Percentiles rank a stretch among this genome's conserved stretches.
Evolutionary conservation across 805 yeast species (phyloP).

Genomic region (Ogataea henricii): DNA sequence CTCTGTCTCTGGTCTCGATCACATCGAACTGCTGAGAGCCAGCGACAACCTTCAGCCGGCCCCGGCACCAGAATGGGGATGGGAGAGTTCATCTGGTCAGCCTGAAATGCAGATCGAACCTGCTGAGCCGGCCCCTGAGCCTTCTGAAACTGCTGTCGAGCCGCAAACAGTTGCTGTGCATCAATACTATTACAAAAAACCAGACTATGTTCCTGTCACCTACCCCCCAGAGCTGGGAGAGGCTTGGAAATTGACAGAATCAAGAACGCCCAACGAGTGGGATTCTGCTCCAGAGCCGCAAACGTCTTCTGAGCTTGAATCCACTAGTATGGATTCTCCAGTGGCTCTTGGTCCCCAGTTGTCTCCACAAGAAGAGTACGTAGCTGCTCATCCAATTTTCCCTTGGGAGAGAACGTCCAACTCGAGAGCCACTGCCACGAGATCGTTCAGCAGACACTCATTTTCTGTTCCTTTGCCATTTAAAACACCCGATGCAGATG

Average conservation of each 20-base stretch:
- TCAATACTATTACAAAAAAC: conserved; percentile 25
- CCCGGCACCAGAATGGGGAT: too few species aligned
- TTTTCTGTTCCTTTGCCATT: not conserved
- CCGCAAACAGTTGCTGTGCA: conserved; percentile 9
- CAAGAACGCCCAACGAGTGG: conserved; percentile 24
- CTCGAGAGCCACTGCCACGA: conserved; percentile 18
- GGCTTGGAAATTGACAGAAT: conserved; percentile 34
- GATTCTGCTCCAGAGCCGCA: conserved; percentile 8
- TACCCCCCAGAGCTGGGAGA: conserved; percentile 32
- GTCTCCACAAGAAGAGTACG: conserved; percentile 23
- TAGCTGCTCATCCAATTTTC: conserved; percentile 35
- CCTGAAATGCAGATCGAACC: too few species aligned
- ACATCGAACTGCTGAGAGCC: conserved; percentile 18
- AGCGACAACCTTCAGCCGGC: conserved; percentile 28
- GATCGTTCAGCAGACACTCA: conserved; percentile 23
- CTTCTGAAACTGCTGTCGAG: too few species aligned
- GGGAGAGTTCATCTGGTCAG: too few species aligned
- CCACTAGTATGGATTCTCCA: too few species aligned
- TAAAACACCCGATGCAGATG: too few species aligned
- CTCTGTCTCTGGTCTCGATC: conserved; percentile 17
- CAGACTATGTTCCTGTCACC: conserved; percentile 29
- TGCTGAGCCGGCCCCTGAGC: not conserved
- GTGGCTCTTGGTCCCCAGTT: too few species aligned
- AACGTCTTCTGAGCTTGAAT: too few species aligned
- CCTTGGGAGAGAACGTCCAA: conserved; percentile 36